Conservation (phyloP, 495 filamentous ascomycete genomes). For the Amorphotheca resinae region DNA sequence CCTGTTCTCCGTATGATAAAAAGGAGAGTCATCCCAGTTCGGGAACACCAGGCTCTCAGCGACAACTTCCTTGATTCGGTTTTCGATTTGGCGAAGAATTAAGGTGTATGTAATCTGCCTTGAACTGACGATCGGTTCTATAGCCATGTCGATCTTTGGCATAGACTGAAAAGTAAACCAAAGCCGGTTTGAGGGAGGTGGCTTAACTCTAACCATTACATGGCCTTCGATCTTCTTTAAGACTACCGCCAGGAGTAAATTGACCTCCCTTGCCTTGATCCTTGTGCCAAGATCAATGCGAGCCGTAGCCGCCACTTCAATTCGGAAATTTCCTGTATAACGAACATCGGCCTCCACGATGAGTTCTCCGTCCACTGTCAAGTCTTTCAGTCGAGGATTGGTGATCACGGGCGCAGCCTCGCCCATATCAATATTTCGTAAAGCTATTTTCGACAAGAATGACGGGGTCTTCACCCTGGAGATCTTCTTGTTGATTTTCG, state of each 20-base stretch:
- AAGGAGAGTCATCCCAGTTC: conserved; percentile 91
- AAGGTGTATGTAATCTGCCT: conserved; percentile 90
- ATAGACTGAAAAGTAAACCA: conserved; percentile 90
- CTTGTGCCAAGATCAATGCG: conserved; percentile 78
- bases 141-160: conserved; percentile 83
- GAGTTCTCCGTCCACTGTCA: conserved; percentile 84
- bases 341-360: conserved; percentile 73
- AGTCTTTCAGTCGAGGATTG: conserved; percentile 76
- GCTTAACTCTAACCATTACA: conserved; percentile 74
- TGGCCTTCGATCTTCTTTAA: conserved; percentile 81
- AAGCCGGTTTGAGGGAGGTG: conserved; percentile 84
- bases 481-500: conserved; percentile 94
- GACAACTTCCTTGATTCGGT: conserved; percentile 81
- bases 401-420: conserved; percentile 80
- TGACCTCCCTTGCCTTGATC: conserved; percentile 84
- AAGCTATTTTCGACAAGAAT: conserved; percentile 68
- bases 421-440: conserved; percentile 77
- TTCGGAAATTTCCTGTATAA: conserved; percentile 77
- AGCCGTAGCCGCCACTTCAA: conserved; percentile 82
- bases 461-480: conserved; percentile 82
- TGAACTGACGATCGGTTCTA: conserved; percentile 89
- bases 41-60: conserved; percentile 87
- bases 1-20: conserved; percentile 65
- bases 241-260: conserved; percentile 75
- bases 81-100: conserved; percentile 87